Conservation (phyloP, 805 yeast genomes). For the Cyberlindnera maclurae region DNA sequence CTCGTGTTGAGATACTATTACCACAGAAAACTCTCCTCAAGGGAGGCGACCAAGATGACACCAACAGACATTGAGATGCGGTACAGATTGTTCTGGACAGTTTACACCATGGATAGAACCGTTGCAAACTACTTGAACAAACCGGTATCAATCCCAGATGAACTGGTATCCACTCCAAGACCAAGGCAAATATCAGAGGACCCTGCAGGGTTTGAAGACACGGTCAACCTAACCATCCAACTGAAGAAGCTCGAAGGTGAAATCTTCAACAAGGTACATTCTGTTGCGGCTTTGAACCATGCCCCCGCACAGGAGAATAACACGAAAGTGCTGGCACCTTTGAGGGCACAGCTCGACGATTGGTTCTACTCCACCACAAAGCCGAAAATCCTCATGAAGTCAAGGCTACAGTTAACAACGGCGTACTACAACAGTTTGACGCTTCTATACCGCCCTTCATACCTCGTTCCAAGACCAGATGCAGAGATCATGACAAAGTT, state of each 20-base stretch:
- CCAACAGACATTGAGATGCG: slow-evolving; percentile 31
- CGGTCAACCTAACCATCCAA: slow-evolving; percentile 36
- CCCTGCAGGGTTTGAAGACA: slow-evolving; percentile 32
- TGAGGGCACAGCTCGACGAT: slow-evolving; percentile 24
- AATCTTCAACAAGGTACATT: slow-evolving; percentile 39
- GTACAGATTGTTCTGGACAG: slow-evolving; percentile 42
- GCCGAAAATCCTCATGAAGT: not conserved
- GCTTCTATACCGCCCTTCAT: slow-evolving; percentile 42
- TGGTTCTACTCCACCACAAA: slow-evolving; percentile 27
- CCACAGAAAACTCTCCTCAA: slow-evolving; percentile 27
- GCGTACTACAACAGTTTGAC: slow-evolving; percentile 42
- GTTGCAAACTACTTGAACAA: slow-evolving; percentile 46
- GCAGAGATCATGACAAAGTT: slow-evolving; percentile 32
- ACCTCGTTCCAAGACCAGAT: slow-evolving; percentile 39
- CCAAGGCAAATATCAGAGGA: slow-evolving; percentile 35
- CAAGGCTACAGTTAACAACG: slow-evolving; percentile 20
- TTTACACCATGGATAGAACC: slow-evolving; percentile 40
- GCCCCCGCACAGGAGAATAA: slow-evolving; percentile 6
- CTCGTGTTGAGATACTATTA: slow-evolving; percentile 39
- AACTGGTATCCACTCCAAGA: slow-evolving; percentile 41
- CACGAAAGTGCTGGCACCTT: slow-evolving; percentile 7
- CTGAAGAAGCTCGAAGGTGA: slow-evolving; percentile 42
- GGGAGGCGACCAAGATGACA: slow-evolving; percentile 6
- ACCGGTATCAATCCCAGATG: slow-evolving; percentile 42
- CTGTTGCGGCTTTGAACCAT: slow-evolving; percentile 34